phyloP scores from a whole-genome alignment of 495 filamentous ascomycete genomes.

The Penicillium cosmopolitanum region DNA sequence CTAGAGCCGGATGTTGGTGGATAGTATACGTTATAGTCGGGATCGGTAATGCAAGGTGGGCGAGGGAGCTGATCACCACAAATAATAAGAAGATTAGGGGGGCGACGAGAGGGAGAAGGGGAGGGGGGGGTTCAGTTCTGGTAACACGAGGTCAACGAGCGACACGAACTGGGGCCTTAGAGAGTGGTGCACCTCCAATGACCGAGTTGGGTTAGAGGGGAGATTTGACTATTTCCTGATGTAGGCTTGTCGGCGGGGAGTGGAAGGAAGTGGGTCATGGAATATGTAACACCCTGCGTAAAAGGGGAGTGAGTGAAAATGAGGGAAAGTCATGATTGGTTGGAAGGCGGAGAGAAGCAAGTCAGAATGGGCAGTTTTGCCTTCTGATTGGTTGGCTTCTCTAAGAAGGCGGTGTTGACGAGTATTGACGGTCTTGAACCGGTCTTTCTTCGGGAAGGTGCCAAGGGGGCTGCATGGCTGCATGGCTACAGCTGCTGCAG shows the following conservation, averaged over 20 bases:
- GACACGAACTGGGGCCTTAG: not conserved
- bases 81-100: not conserved
- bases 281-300: not conserved
- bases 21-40: not conserved
- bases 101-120: not conserved
- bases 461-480: not conserved
- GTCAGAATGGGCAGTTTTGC: not conserved
- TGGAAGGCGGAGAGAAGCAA: not conserved
- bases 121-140: not conserved
- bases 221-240: constrained; percentile 15
- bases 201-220: constrained; percentile 8
- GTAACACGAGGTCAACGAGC: constrained; percentile 3
- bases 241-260: constrained; percentile 1
- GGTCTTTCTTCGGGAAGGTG: constrained; percentile 2
- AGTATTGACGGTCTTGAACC: not conserved
- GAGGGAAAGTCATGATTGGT: not conserved
- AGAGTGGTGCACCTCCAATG: constrained; percentile 8
- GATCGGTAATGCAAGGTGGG: not conserved
- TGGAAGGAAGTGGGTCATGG: constrained; percentile 1
- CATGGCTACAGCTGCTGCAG: too few species aligned
- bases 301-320: not conserved
- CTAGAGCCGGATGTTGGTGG: not conserved
- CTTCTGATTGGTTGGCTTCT: not conserved
- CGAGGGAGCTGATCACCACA: not conserved
- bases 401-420: not conserved